phyloP scores from a whole-genome alignment of 768 basidiomycete species.

The Agaricus subrufescens region DNA sequence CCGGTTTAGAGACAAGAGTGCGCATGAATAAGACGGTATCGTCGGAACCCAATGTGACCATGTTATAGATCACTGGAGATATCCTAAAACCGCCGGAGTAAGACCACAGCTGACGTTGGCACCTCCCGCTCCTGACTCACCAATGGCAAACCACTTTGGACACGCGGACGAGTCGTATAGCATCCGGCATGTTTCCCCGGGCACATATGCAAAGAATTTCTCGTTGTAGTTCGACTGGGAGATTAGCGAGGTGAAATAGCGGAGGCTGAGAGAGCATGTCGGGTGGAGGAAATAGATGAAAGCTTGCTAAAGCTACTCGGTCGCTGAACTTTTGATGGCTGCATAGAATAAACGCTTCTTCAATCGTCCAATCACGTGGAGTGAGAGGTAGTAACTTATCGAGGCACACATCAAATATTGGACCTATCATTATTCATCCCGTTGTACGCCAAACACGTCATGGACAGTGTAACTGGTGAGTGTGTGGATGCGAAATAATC shows the following conservation, averaged over 20 bases:
- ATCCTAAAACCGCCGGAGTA: constrained; percentile 23
- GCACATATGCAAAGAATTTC: constrained; percentile 32
- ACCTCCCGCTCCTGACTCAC: constrained; percentile 17
- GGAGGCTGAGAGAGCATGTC: constrained; percentile 13
- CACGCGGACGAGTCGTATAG: constrained; percentile 28
- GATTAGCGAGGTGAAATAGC: constrained; percentile 23
- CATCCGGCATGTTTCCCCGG: constrained; percentile 18
- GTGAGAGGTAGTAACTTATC: constrained; percentile 12
- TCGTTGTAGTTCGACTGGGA: constrained; percentile 36
- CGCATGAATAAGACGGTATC: constrained; percentile 31
- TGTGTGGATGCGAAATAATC: neutral
- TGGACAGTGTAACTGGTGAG: neutral
- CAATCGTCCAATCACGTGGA: constrained; percentile 26
- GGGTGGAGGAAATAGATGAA: constrained; percentile 16
- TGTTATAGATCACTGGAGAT: constrained; percentile 33
- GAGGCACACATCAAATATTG: constrained; percentile 1
- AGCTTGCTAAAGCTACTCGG: constrained; percentile 21
- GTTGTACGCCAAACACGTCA: constrained; percentile 2
- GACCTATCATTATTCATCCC: constrained; percentile 15
- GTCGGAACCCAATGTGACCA: constrained; percentile 27
- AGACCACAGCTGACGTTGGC: neutral
- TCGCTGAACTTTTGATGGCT: constrained; percentile 14
- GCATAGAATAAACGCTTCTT: constrained; percentile 18
- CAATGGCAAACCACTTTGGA: constrained; percentile 28
- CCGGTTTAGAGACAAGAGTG: constrained; percentile 26